A percentile compares a stretch with the other conserved stretches of the same genome.
Conservation (phyloP, 371 early-diverging fungal species). For the Circinella umbellata region DNA sequence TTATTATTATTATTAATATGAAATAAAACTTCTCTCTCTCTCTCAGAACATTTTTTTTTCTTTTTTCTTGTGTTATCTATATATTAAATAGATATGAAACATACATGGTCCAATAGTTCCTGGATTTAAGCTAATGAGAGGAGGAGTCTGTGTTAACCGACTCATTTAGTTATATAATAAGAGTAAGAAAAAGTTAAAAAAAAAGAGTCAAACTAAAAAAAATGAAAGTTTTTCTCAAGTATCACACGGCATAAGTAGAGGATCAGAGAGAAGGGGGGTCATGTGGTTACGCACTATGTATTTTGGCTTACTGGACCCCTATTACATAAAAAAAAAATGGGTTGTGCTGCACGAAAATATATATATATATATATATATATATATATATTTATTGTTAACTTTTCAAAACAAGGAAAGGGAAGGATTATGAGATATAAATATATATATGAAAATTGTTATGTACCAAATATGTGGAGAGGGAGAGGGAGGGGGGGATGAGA, state of each 20-base stretch:
- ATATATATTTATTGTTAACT: too few species aligned
- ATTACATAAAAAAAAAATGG: neutral
- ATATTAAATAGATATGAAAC: neutral
- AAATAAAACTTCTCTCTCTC: too few species aligned
- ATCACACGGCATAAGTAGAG: too few species aligned
- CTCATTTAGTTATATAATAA: slow-evolving; percentile 14
- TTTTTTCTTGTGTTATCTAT: neutral
- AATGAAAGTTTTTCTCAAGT: neutral
- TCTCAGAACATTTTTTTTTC: neutral
- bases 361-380: too few species aligned
- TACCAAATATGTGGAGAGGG: neutral
- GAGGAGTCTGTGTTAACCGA: slow-evolving; percentile 25
- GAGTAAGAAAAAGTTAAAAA: neutral
- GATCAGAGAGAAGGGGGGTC: too few species aligned
- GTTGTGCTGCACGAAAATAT: neutral
- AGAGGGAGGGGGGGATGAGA: neutral
- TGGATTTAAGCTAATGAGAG: slow-evolving; percentile 21
- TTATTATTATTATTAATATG: neutral
- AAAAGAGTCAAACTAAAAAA: slow-evolving; percentile 7
- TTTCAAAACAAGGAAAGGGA: neutral
- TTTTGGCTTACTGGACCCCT: too few species aligned
- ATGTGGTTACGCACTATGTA: too few species aligned
- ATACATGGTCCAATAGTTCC: slow-evolving; percentile 17
- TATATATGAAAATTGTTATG: neutral
- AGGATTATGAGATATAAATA: too few species aligned